phyloP scores from a whole-genome alignment of 179 eudicot genomes.

The Silene noctiflora region DNA sequence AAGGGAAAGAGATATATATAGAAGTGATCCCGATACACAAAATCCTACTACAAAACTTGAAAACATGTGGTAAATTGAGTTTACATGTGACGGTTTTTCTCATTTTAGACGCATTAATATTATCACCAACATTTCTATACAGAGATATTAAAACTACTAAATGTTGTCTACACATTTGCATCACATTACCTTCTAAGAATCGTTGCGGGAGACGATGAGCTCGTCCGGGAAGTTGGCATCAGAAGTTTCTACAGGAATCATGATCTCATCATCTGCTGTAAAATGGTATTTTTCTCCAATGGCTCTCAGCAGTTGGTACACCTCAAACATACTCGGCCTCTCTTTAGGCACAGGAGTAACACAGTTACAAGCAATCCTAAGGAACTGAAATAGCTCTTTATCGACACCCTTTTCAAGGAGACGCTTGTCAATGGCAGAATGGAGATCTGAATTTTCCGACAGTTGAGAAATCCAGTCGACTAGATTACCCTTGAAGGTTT shows the following conservation, averaged over 20 bases:
- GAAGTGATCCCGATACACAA: too few relatives aligned
- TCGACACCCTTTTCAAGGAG: slow-evolving; percentile 49
- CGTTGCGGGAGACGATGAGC: slow-evolving; percentile 49
- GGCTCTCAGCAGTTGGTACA: slow-evolving; percentile 68
- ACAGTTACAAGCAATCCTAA: slow-evolving; percentile 69
- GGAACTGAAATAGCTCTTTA: slow-evolving; percentile 60
- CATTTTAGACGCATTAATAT: neutral
- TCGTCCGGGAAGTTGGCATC: slow-evolving; percentile 42
- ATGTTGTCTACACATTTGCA: neutral
- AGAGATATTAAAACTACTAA: neutral
- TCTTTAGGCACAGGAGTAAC: slow-evolving; percentile 55
- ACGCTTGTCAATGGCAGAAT: slow-evolving; percentile 49
- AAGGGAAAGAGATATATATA: too few relatives aligned
- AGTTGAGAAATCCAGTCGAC: slow-evolving; percentile 65
- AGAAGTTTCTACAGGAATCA: slow-evolving; percentile 37
- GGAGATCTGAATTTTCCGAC: slow-evolving; percentile 36
- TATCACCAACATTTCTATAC: neutral
- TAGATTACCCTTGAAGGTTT: slow-evolving; percentile 71
- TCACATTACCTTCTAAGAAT: neutral
- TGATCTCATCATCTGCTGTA: slow-evolving; percentile 59
- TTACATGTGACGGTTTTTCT: neutral
- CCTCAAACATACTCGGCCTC: slow-evolving; percentile 86
- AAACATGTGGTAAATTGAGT: neutral
- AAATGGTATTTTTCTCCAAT: slow-evolving; percentile 75
- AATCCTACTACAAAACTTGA: too few relatives aligned